phyloP scores from a whole-genome alignment of 2,329 filamentous ascomycete species.

The Xylaria sp. region DNA sequence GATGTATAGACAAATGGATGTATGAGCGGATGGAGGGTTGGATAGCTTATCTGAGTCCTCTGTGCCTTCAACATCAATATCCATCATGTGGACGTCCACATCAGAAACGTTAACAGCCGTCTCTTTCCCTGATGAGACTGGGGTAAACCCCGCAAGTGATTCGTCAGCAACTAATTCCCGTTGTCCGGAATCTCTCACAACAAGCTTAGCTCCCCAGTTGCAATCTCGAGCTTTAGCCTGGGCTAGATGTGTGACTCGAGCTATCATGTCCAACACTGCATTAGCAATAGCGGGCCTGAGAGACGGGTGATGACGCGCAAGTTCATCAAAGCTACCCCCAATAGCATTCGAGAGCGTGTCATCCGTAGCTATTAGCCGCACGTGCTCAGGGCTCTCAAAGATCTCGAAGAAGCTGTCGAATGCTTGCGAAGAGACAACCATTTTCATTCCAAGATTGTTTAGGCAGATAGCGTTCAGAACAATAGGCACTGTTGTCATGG shows the following conservation, averaged over 20 bases:
- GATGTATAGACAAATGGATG: conserved; percentile 74
- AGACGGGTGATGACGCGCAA: conserved; percentile 90
- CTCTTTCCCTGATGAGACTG: conserved; percentile 49
- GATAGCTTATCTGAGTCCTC: conserved; percentile 39
- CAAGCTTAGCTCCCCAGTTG: conserved; percentile 83
- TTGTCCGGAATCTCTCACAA: conserved; percentile 68
- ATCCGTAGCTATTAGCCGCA: conserved; percentile 84
- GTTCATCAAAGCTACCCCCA: conserved; percentile 89
- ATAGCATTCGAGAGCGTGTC: conserved; percentile 75
- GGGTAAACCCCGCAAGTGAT: conserved; percentile 46
- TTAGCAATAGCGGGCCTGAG: conserved; percentile 84
- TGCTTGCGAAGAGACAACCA: conserved; percentile 85
- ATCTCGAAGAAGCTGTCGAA: conserved; percentile 92
- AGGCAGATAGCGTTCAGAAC: conserved; percentile 95
- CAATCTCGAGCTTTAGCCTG: conserved; percentile 73
- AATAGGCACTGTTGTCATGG: conserved; percentile 85
- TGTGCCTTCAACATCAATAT: conserved; percentile 54
- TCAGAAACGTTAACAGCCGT: conserved; percentile 55
- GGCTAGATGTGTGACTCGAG: conserved; percentile 80
- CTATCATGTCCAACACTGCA: conserved; percentile 89
- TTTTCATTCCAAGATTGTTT: conserved; percentile 85
- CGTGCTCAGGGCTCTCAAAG: conserved; percentile 92
- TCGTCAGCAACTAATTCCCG: conserved; percentile 68
- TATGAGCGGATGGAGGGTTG: conserved; percentile 41
- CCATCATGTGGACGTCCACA: conserved; percentile 74